These are phyloP conservation scores for Ammopiptanthus mongolicus DNA, from an alignment of 306 rosid species.

Conservation along the genomic window DNA sequence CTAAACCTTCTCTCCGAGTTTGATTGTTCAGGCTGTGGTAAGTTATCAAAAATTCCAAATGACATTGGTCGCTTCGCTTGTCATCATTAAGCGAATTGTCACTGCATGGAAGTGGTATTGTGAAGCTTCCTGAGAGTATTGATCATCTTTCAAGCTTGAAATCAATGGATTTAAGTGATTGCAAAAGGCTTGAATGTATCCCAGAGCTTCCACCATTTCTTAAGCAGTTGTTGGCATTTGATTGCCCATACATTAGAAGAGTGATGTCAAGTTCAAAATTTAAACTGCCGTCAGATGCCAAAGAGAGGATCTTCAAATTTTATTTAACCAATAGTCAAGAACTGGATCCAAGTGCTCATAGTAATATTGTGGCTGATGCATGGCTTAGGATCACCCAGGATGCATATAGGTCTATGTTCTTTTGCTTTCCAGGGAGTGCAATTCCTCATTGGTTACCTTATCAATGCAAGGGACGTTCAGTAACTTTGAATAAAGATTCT, in stretches of 20 bases:
- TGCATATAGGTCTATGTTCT: constrained; percentile 1
- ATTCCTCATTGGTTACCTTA: constrained; percentile 24
- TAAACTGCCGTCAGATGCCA: background rate
- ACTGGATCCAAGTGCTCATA: background rate
- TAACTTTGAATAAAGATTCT: background rate
- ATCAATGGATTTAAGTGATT: constrained; percentile 24
- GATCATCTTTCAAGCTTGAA: constrained; percentile 20
- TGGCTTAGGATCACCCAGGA: background rate
- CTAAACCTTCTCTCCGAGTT: background rate
- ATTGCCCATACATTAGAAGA: constrained; percentile 12
- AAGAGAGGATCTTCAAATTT: constrained; percentile 3
- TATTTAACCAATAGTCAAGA: constrained; percentile 23
- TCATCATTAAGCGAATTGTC: constrained; percentile 10
- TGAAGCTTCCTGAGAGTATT: constrained; percentile 21
- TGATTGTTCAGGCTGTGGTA: constrained; percentile 1
- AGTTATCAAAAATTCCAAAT: constrained; percentile 4
- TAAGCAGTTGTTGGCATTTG: constrained; percentile 7
- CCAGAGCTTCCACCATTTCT: constrained; percentile 21
- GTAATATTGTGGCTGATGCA: background rate
- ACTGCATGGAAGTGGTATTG: background rate
- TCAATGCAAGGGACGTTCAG: background rate
- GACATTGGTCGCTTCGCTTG: background rate
- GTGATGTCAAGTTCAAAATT: constrained; percentile 1
- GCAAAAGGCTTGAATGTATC: constrained; percentile 17
- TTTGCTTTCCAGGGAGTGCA: constrained; percentile 27